phyloP scores from a whole-genome alignment of 192 early-diverging fungal genomes.

The Kappamyces sp. region DNA sequence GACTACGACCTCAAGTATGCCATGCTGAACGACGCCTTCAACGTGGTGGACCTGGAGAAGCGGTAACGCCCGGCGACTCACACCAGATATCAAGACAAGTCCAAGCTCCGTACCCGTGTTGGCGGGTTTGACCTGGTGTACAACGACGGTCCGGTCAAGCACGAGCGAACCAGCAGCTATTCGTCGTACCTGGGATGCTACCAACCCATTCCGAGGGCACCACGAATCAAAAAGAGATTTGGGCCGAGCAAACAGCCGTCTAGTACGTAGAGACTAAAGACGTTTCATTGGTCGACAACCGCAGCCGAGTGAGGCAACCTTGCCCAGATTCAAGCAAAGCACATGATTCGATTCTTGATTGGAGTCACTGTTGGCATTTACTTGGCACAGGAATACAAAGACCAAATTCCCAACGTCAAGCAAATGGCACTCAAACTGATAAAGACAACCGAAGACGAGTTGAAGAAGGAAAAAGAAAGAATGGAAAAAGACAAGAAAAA shows the following conservation, averaged over 20 bases:
- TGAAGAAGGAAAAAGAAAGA: no score
- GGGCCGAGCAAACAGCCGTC: conserved; percentile 6
- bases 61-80: conserved; percentile 14
- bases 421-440: no score
- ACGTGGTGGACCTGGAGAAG: conserved; percentile 53
- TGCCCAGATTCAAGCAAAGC: conserved; percentile 1
- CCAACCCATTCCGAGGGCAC: conserved; percentile 46
- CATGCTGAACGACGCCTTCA: conserved; percentile 55
- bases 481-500: no score
- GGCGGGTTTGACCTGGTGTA: conserved; percentile 66
- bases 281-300: not conserved
- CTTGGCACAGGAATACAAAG: conserved; percentile 13
- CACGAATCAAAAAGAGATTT: conserved; percentile 41
- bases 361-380: conserved; percentile 16
- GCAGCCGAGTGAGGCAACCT: no score
- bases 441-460: no score
- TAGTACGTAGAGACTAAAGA: not conserved
- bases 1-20: conserved; percentile 59
- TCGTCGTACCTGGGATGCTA: conserved; percentile 47
- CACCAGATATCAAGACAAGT: not conserved
- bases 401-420: no score
- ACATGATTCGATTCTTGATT: conserved; percentile 13
- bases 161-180: conserved; percentile 48
- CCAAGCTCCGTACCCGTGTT: conserved; percentile 34
- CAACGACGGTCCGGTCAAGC: conserved; percentile 56